Conservation (phyloP, 768 basidiomycete species). For the Boletus rubroflammeus region DNA sequence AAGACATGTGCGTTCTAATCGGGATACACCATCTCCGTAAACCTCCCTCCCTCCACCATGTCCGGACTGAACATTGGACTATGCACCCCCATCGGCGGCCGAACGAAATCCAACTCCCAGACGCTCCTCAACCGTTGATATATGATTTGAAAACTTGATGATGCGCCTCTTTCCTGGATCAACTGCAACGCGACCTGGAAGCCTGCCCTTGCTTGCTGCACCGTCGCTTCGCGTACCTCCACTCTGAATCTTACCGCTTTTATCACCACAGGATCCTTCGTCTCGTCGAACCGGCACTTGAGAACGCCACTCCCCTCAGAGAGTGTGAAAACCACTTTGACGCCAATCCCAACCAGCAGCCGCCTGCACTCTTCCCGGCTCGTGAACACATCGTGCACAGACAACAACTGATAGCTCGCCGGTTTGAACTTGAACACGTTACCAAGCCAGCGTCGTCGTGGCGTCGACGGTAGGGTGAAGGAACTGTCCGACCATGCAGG, state of each 20-base stretch:
- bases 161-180: constrained; percentile 83
- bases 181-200: constrained; percentile 60
- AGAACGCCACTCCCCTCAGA: constrained; percentile 62
- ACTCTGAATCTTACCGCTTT: constrained; percentile 83
- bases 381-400: constrained; percentile 53
- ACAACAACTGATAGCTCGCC: constrained; percentile 53
- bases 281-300: constrained; percentile 74
- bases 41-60: constrained; percentile 25
- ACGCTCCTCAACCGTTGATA: constrained; percentile 60
- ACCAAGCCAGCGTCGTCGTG: constrained; percentile 74
- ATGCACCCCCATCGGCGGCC: constrained; percentile 10
- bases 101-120: constrained; percentile 62
- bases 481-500: constrained; percentile 47
- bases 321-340: constrained; percentile 62
- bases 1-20: constrained; percentile 18
- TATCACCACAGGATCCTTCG: constrained; percentile 49
- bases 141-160: constrained; percentile 74
- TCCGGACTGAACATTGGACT: constrained; percentile 29
- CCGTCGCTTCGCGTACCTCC: constrained; percentile 52
- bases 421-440: constrained; percentile 87
- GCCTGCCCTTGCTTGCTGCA: constrained; percentile 41
- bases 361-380: constrained; percentile 73
- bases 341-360: constrained; percentile 68
- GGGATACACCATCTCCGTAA: constrained; percentile 32
- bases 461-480: constrained; percentile 42